Percentiles rank a stretch among this genome's conserved stretches.
These are phyloP conservation scores for Botryotinia narcissicola DNA, from an alignment of 2,329 filamentous ascomycete genomes.

Conservation along the genomic window DNA sequence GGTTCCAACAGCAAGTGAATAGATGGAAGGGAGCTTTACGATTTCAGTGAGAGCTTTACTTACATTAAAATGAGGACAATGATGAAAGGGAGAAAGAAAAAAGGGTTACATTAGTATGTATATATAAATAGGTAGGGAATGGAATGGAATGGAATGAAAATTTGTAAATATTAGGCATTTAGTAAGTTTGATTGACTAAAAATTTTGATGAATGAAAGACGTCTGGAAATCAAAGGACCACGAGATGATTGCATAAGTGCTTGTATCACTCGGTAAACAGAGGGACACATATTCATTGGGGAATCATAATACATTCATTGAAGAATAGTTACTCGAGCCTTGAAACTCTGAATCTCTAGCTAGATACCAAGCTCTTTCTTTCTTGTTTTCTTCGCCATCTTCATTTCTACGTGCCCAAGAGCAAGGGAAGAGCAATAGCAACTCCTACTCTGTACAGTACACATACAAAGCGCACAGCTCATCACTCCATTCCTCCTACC, in stretches of 20 bases:
- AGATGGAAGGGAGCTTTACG: constrained; percentile 59
- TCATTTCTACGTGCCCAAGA: not conserved
- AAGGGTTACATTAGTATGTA: not conserved
- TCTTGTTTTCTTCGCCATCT: not conserved
- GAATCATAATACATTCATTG: not conserved
- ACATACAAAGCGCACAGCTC: not conserved
- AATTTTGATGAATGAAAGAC: not conserved
- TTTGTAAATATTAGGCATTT: not conserved
- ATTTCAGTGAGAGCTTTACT: constrained; percentile 44
- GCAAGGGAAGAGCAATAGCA: not conserved
- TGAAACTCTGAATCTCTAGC: not conserved
- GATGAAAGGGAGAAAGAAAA: not conserved
- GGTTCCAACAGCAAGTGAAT: constrained; percentile 51
- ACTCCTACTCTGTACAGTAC: not conserved
- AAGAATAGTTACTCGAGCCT: not conserved
- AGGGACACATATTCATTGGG: not conserved
- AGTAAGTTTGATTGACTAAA: not conserved
- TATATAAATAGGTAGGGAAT: not conserved
- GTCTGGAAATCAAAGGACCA: not conserved
- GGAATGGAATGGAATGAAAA: not conserved
- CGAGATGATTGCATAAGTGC: not conserved
- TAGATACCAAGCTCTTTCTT: not conserved
- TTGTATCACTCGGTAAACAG: not conserved
- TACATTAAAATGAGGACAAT: not conserved
- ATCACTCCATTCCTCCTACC: not conserved